Conservation (phyloP, 768 basidiomycete genomes). For the Pleurotus ostreatus region DNA sequence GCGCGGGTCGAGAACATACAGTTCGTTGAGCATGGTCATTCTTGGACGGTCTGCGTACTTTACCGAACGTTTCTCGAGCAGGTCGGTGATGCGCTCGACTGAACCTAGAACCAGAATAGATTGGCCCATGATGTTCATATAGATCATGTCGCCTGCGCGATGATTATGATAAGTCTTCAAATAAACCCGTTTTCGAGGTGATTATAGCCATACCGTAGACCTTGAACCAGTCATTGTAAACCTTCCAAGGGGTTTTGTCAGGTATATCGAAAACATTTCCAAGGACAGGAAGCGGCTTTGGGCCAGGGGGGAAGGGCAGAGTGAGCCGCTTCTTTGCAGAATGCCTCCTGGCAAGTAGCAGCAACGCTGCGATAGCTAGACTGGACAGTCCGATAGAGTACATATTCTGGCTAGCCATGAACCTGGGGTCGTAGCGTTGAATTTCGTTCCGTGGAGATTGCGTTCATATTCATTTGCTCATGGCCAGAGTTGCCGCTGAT, state of each 20-base stretch:
- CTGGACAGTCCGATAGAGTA: too few species aligned
- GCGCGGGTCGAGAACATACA: neutral
- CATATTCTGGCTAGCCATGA: too few species aligned
- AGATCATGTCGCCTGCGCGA: constrained; percentile 8
- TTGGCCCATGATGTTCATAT: constrained; percentile 7
- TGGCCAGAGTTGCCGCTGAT: too few species aligned
- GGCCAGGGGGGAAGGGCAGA: constrained; percentile 19
- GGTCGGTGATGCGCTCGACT: constrained; percentile 9
- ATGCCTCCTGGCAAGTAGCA: too few species aligned
- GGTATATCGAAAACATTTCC: constrained; percentile 23
- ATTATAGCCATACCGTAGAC: neutral
- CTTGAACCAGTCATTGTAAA: constrained; percentile 3
- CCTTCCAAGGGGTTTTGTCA: constrained; percentile 9
- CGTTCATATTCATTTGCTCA: too few species aligned
- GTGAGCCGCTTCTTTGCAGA: too few species aligned
- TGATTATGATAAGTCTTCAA: too few species aligned
- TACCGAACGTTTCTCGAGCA: constrained; percentile 12
- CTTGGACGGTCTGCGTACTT: constrained; percentile 10
- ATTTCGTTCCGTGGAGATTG: too few species aligned
- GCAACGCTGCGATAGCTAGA: too few species aligned
- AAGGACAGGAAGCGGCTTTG: constrained; percentile 20
- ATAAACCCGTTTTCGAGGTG: neutral
- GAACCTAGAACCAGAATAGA: constrained; percentile 11
- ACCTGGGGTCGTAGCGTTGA: too few species aligned
- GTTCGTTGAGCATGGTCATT: constrained; percentile 15